phyloP scores from a whole-genome alignment of 78 protist genomes.

The Cyanophora paradoxa region DNA sequence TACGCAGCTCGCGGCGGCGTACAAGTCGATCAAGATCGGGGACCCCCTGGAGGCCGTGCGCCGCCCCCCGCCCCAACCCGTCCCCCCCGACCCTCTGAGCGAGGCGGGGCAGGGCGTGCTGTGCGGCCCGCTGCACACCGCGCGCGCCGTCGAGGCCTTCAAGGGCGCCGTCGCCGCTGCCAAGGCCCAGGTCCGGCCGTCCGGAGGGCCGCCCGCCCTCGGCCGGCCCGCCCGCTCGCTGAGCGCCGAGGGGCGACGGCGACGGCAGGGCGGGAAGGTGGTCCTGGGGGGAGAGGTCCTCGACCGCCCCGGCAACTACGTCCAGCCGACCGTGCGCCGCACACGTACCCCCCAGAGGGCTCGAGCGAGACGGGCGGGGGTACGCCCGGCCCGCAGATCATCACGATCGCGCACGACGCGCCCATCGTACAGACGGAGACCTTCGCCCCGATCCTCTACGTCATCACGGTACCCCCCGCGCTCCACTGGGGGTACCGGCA shows the following conservation, averaged over 20 bases:
- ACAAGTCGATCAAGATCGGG: too few species aligned
- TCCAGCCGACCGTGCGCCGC: constrained; percentile 73
- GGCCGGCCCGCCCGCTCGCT: neutral
- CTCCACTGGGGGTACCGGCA: neutral
- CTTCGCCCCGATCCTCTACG: constrained; percentile 70
- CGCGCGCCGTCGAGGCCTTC: constrained; percentile 62
- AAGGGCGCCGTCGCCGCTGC: constrained; percentile 51
- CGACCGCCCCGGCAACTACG: constrained; percentile 67
- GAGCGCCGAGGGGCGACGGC: constrained; percentile 65
- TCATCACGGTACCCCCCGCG: constrained; percentile 35
- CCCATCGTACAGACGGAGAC: constrained; percentile 8
- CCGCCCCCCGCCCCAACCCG: too few species aligned
- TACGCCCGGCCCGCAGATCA: too few species aligned
- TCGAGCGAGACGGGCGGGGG: constrained; percentile 38
- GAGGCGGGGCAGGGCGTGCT: too few species aligned
- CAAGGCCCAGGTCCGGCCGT: too few species aligned
- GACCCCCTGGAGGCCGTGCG: constrained; percentile 54
- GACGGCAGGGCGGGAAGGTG: constrained; percentile 68
- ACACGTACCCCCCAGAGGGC: constrained; percentile 46
- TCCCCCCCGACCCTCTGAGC: too few species aligned
- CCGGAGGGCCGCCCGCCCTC: too few species aligned
- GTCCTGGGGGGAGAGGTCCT: constrained; percentile 1
- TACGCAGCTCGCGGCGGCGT: too few species aligned
- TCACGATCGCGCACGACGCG: too few species aligned
- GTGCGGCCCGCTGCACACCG: constrained; percentile 81